Conservation (phyloP, 2,329 filamentous ascomycete genomes). For the Ceratocystis lukuohia region DNA sequence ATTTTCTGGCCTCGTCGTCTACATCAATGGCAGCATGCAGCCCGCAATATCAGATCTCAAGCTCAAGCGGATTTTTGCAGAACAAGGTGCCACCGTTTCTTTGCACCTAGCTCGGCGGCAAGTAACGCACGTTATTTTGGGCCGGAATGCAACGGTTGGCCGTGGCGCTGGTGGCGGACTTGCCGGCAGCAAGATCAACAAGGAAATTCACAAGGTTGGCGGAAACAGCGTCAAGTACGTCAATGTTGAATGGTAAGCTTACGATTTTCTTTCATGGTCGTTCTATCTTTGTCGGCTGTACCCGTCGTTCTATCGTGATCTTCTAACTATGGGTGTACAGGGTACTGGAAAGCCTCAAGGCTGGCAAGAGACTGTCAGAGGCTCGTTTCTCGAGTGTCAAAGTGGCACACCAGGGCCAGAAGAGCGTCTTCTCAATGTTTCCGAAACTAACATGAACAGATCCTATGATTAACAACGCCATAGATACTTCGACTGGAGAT, state of each 20-base stretch:
- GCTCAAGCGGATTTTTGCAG: conserved; percentile 62
- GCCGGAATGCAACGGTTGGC: conserved; percentile 38
- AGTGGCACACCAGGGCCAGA: conserved; percentile 47
- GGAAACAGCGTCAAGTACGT: conserved; percentile 67
- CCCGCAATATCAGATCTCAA: conserved; percentile 74
- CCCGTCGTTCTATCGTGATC: conserved; percentile 12
- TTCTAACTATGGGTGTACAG: conserved; percentile 29
- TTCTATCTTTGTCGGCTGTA: conserved; percentile 14
- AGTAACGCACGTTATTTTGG: conserved; percentile 79
- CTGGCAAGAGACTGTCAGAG: conserved; percentile 61
- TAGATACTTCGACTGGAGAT: not conserved
- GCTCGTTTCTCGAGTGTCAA: conserved; percentile 53
- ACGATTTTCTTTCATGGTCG: not conserved
- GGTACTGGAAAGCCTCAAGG: conserved; percentile 72
- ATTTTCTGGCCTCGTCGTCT: conserved; percentile 60
- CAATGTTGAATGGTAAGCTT: conserved; percentile 59
- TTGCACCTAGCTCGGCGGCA: conserved; percentile 56
- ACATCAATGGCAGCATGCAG: conserved; percentile 77
- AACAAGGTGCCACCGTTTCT: conserved; percentile 60
- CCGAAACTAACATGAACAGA: not conserved
- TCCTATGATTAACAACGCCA: not conserved
- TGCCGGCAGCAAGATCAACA: conserved; percentile 64
- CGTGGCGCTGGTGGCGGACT: conserved; percentile 58
- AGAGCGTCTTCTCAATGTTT: conserved; percentile 46
- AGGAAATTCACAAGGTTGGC: conserved; percentile 55